Base-by-base conservation (phyloP, 208 protist species). In the Naegleria gruberi region DNA sequence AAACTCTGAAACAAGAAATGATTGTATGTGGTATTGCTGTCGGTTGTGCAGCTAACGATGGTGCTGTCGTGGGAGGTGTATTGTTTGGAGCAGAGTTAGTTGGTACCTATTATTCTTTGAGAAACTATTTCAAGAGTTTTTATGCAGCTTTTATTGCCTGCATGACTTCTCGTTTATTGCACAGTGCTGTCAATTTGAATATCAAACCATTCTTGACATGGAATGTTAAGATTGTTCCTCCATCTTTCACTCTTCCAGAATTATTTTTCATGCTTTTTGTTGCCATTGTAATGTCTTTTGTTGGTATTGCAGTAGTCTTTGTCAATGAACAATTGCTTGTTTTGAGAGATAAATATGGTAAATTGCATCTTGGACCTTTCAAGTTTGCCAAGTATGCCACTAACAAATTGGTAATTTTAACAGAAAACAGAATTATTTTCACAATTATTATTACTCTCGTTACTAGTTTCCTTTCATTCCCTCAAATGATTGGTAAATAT, bases 111-210 rank as follows among this genome's bases (percentile, higher is more conserved):
- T 84, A 84, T 45, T 44, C 30, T 19, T 17, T 44, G 41, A 41
- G 81, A 41, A 84, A 23, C 30, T 84, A 44, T 42, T 84, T 84
- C 12, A 84, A 84, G 81, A 84, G 34, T 45, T 84, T 84, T 26
- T 84, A 84, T 45, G 81, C 17, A 2, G 34, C 81, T 40, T 30
- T 42, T 45, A 84, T 84, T 84, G 65, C 30, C 0, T 30, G 17
- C 1, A 37, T 77, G 65, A 77, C 65, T 8, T 37, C 17, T 77
- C 17, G 81, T 4, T 45, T 84, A 30, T 43, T 84, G 5, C 15
- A n/a, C 10, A 34, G 23, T 45, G 10, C 44, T 10, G n/a, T 17
- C 42, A 44, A 45, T 30, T 43, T 6, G 15, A 45, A 42, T 44
- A 41, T 84, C 15, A 46, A 42, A 41, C 42, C 42, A 45, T 45